Evolutionary conservation across 306 rosid genomes (phyloP), one percentile per base, ranked within the genome.

Genomic region (Trifolium fragiferum): DNA sequence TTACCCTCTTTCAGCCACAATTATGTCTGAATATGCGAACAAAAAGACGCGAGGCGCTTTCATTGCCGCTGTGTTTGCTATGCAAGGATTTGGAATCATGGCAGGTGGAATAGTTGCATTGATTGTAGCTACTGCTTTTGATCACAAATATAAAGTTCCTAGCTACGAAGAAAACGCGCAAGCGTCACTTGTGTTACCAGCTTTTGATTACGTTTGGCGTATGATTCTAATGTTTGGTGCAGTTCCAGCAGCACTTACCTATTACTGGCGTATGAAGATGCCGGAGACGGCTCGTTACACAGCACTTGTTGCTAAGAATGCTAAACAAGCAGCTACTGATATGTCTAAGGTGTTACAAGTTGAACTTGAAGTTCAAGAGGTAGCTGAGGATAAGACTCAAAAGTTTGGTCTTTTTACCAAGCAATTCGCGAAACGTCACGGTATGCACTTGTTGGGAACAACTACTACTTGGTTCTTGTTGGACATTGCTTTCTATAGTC

Each of bases 181-280:
- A 0, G 86, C 25, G 3, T 93, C 98, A 1, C 9, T 84, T 1
- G 82, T 79, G 7, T 19, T 78, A 8, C 86, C 80, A 0, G 86
- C 91, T 10, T 80, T 95, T 4, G 98, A 93, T 44, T 85, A 74
- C 6, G 85, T 91, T 8, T 93, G 97, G 98, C 96, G 98, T 16
- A 67, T 93, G 0, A 83, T 93, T 44, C 16, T 93, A 7, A 89
- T 93, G 86, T 74, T 89, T 5, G 97, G 98, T 10, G 92, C 96
- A 0, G 3, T 89, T 2, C 98, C 98, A 0, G 98, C 98, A 0
- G 86, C 64, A 0, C 49, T 93, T 11, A 93, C 98, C 2, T 93
- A 85, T 87, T 93, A 93, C 41, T 93, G 96, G 97, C 90, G 98
- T 4, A 93, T 93, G 96, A 89, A 91, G n/a, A 93, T 93, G 98